Evolutionary conservation across 805 yeast genomes (phyloP).

Genomic region (Candida multigemmis): DNA sequence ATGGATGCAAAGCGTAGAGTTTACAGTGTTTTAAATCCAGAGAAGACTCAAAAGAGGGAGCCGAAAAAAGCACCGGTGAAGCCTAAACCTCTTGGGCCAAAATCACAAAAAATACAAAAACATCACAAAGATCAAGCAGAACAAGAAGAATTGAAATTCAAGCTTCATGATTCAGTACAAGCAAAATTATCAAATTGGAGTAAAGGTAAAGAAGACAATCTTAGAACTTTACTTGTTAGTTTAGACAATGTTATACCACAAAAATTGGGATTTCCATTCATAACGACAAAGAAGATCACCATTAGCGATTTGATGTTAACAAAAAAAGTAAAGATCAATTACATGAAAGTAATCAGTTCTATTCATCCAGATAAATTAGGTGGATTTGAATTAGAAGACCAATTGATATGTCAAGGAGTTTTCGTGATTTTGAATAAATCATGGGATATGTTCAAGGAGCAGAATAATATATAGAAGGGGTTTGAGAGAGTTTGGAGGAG

Average conservation of each 20-base stretch:
- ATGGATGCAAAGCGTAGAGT: slow-evolving; percentile 84
- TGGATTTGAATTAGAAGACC: slow-evolving; percentile 45
- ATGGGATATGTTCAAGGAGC: slow-evolving; percentile 75
- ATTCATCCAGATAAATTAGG: slow-evolving; percentile 79
- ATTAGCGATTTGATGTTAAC: slow-evolving; percentile 74
- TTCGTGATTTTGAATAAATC: slow-evolving; percentile 78
- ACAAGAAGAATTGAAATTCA: slow-evolving; percentile 26
- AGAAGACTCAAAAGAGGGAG: slow-evolving; percentile 4
- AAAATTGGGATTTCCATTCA: slow-evolving; percentile 18
- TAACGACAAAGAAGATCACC: slow-evolving; percentile 32
- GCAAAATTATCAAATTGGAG: slow-evolving; percentile 54
- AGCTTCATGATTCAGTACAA: slow-evolving; percentile 56
- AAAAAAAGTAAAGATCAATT: slow-evolving; percentile 77
- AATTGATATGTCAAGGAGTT: slow-evolving; percentile 80
- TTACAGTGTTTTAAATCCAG: slow-evolving; percentile 52
- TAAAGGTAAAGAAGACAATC: slow-evolving; percentile 66
- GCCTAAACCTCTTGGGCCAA: slow-evolving; percentile 4
- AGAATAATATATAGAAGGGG: slow-evolving; percentile 33
- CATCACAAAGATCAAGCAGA: slow-evolving; percentile 37
- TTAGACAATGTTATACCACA: slow-evolving; percentile 54
- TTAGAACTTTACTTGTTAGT: slow-evolving; percentile 68
- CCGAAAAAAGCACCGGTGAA: slow-evolving; percentile 6
- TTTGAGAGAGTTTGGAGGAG: too few species aligned
- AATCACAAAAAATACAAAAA: slow-evolving; percentile 31
- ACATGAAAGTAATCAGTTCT: slow-evolving; percentile 71